Evolutionary conservation across 306 rosid species (phyloP).

Genomic region (Styphnolobium japonicum): DNA sequence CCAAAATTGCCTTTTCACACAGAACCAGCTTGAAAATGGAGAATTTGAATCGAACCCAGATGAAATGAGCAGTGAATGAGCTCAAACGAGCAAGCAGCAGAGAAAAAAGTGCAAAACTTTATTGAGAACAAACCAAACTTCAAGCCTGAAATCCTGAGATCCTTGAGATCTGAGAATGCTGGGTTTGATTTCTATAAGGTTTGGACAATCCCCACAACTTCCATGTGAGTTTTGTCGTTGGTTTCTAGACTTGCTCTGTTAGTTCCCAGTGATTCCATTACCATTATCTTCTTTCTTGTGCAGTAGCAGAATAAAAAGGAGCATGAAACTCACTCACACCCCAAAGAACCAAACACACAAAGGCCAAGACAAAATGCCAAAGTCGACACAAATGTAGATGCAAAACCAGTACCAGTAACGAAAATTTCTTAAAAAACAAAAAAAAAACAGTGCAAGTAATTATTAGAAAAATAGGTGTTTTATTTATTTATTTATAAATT

Average conservation of each 20-base stretch:
- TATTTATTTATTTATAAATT: background rate
- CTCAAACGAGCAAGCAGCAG: constrained; percentile 38
- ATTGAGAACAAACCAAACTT: constrained; percentile 38
- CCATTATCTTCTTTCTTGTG: constrained; percentile 34
- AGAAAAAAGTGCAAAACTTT: constrained; percentile 42
- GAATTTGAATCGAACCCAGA: constrained; percentile 48
- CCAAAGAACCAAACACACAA: constrained; percentile 49
- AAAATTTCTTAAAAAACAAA: constrained; percentile 2
- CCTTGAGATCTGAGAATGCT: constrained; percentile 80
- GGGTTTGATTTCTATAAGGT: constrained; percentile 34
- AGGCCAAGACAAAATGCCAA: constrained; percentile 62
- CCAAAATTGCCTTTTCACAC: constrained; percentile 32
- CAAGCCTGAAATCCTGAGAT: constrained; percentile 51
- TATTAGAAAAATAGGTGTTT: background rate
- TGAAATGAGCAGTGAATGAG: constrained; percentile 29
- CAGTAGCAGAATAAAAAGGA: constrained; percentile 32
- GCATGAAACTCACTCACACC: constrained; percentile 41
- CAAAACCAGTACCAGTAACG: too few relatives aligned
- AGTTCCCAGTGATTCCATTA: constrained; percentile 42
- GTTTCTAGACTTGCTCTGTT: constrained; percentile 24
- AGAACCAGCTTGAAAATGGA: constrained; percentile 34
- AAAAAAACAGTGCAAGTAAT: background rate
- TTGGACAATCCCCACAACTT: constrained; percentile 54
- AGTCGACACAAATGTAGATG: constrained; percentile 63
- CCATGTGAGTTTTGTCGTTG: constrained; percentile 36